Percentiles rank a stretch among this genome's conserved stretches.
These are phyloP conservation scores for Pseudocercospora vitis DNA, from an alignment of 2,329 filamentous ascomycete genomes.

Conservation along the genomic window DNA sequence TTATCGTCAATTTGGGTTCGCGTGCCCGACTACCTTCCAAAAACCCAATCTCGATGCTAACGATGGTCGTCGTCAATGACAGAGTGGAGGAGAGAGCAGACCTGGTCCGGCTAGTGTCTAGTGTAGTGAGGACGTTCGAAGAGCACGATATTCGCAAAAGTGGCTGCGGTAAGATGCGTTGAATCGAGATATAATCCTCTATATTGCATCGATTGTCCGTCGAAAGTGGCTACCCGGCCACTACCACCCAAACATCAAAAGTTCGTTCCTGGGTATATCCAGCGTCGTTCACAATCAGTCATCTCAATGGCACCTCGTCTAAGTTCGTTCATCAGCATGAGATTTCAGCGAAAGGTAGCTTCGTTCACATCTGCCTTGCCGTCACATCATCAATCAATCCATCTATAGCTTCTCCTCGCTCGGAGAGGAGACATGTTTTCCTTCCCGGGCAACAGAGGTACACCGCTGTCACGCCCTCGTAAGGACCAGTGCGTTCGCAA, in stretches of 20 bases:
- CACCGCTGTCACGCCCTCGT: slow-evolving; percentile 7
- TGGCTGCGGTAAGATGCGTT: background rate
- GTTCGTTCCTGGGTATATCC: slow-evolving; percentile 1
- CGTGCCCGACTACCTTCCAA: too few relatives aligned
- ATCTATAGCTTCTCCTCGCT: slow-evolving; percentile 7
- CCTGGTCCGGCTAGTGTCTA: too few relatives aligned
- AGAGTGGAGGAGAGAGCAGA: too few relatives aligned
- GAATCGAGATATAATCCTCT: background rate
- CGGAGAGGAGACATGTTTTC: background rate
- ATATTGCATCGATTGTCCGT: background rate
- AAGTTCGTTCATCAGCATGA: too few relatives aligned
- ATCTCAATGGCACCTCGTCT: background rate
- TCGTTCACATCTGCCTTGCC: background rate
- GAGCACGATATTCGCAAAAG: too few relatives aligned
- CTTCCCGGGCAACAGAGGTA: background rate
- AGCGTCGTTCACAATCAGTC: background rate
- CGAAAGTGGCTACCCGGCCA: background rate
- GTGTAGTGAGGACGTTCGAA: too few relatives aligned
- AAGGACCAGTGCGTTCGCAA: slow-evolving; percentile 5
- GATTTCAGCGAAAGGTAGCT: too few relatives aligned
- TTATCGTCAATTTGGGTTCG: too few relatives aligned
- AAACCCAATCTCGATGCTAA: too few relatives aligned
- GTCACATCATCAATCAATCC: background rate
- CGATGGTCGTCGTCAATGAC: too few relatives aligned
- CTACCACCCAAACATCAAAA: background rate